Evolutionary conservation across 139 green algal species (phyloP).

Genomic region (Raphidocelis subcapitata): DNA sequence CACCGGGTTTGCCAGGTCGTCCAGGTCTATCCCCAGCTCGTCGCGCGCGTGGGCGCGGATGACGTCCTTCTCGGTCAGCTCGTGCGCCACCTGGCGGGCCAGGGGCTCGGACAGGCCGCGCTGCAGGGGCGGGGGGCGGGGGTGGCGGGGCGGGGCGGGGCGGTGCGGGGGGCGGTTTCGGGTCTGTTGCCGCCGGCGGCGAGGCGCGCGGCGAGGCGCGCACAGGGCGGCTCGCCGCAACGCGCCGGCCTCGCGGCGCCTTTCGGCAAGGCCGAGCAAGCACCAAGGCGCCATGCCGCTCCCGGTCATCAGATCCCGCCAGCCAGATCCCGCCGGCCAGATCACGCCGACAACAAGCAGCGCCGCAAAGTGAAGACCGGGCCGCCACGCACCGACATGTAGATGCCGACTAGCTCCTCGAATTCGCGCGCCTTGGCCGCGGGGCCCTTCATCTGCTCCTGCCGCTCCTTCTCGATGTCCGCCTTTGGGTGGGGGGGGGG

Average conservation of each 20-base stretch:
- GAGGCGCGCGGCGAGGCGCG: no score
- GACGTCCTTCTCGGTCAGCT: conserved; percentile 75
- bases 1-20: conserved; percentile 79
- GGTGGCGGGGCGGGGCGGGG: no score
- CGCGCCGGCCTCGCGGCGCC: no score
- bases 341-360: no score
- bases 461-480: conserved; percentile 82
- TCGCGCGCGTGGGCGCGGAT: conserved; percentile 84
- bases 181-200: no score
- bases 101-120: conserved; percentile 64
- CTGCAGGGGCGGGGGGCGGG: neutral
- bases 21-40: conserved; percentile 91
- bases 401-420: conserved; percentile 78
- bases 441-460: conserved; percentile 65
- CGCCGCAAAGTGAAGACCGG: no score
- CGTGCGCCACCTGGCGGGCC: conserved; percentile 57
- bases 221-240: no score
- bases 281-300: no score
- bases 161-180: no score
- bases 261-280: no score
- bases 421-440: conserved; percentile 56
- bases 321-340: no score
- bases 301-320: no score
- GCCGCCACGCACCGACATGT: conserved; percentile 32
- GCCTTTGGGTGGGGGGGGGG: conserved; percentile 61